Conservation (phyloP, 2,329 filamentous ascomycete genomes). For the Monosporascus cannonballus region DNA sequence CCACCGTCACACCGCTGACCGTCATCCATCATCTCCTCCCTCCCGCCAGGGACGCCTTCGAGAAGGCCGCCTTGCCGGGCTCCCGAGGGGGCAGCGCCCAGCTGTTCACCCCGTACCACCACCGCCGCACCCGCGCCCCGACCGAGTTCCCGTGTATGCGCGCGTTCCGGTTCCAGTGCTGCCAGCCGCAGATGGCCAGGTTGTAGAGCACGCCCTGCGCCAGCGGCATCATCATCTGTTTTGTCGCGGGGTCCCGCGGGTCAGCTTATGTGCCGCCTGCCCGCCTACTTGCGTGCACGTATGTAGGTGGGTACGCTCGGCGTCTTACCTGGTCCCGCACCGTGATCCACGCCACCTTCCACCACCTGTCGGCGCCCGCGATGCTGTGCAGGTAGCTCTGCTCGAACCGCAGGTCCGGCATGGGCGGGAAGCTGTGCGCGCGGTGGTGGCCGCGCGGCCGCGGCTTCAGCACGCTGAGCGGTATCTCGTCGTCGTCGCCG, state of each 20-base stretch:
- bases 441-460: conserved; percentile 36
- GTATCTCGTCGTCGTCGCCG: conserved; percentile 60
- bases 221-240: conserved; percentile 75
- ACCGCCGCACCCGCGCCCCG: conserved; percentile 73
- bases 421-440: conserved; percentile 41
- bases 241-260: background rate
- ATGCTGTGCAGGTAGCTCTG: conserved; percentile 96
- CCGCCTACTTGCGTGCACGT: background rate
- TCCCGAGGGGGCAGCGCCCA: conserved; percentile 61
- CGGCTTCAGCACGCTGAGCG: conserved; percentile 58
- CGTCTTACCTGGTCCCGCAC: conserved; percentile 72
- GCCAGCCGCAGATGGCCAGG: conserved; percentile 78
- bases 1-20: background rate
- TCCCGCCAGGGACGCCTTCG: background rate
- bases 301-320: background rate
- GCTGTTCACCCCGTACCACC: conserved; percentile 95
- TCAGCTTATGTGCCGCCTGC: background rate
- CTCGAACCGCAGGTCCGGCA: conserved; percentile 92
- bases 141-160: conserved; percentile 69
- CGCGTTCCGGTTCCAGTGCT: conserved; percentile 77
- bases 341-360: conserved; percentile 78
- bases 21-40: background rate
- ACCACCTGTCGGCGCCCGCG: conserved; percentile 70
- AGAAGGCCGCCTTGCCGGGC: background rate
- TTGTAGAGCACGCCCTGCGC: conserved; percentile 88